Percentiles rank a stretch among this genome's conserved stretches.
These are phyloP conservation scores for Neopestalotiopsis rosae DNA, from an alignment of 2,329 filamentous ascomycete species.

Conservation along the genomic window DNA sequence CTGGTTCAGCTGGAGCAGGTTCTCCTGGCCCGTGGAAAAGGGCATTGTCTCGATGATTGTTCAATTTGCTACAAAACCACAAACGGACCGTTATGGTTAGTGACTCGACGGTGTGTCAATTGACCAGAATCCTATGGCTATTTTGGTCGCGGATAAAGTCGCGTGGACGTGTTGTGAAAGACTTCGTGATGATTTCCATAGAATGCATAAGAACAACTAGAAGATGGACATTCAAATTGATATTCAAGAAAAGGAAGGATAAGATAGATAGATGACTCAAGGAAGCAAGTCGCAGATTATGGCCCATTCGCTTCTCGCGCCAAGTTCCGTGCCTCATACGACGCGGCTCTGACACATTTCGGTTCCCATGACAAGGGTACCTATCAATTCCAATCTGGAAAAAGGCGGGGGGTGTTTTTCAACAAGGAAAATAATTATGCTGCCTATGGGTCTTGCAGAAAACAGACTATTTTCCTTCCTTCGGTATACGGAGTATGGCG, in stretches of 20 bases:
- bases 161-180: too few species aligned
- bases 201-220: too few species aligned
- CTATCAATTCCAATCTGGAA: too few species aligned
- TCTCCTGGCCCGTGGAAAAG: conserved; percentile 22
- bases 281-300: not conserved
- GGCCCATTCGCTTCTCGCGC: not conserved
- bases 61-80: not conserved
- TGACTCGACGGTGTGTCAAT: not conserved
- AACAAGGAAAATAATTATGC: not conserved
- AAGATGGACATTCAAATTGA: too few species aligned
- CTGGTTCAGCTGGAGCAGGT: conserved; percentile 26
- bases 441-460: too few species aligned
- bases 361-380: not conserved
- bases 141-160: too few species aligned
- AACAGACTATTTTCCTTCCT: too few species aligned
- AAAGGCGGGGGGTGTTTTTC: too few species aligned
- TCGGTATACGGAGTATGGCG: too few species aligned
- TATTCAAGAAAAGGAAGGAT: too few species aligned
- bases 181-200: too few species aligned
- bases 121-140: not conserved
- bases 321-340: conserved; percentile 1
- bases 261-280: not conserved
- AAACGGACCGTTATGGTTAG: not conserved
- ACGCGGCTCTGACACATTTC: not conserved
- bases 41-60: conserved; percentile 21